Conservation (phyloP, 768 basidiomycete species). For the Gautieria morchelliformis region DNA sequence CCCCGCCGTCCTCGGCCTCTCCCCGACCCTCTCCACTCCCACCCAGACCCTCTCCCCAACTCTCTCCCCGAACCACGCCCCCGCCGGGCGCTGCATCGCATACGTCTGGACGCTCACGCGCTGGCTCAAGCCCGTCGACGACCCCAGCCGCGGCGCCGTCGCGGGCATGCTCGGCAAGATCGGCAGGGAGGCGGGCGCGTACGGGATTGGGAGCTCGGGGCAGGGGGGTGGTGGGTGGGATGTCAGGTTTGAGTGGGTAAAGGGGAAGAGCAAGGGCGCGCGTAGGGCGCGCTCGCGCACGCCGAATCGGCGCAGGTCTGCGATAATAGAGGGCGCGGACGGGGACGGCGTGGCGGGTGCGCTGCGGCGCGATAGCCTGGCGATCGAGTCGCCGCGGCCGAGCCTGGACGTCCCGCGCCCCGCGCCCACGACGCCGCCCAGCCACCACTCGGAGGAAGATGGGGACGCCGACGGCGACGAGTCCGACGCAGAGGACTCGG, state of each 20-base stretch:
- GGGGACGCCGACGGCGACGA: no score
- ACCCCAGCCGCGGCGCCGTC: no score
- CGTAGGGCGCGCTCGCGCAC: constrained; percentile 13
- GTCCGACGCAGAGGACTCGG: constrained; percentile 92
- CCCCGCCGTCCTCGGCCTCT: constrained; percentile 54
- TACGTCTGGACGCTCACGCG: constrained; percentile 71
- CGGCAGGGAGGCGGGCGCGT: not conserved
- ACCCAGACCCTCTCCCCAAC: constrained; percentile 45
- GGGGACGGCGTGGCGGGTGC: no score
- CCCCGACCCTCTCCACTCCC: constrained; percentile 51
- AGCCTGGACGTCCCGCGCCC: not conserved
- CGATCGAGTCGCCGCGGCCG: not conserved
- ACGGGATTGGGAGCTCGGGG: constrained; percentile 3
- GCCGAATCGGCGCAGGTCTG: constrained; percentile 11
- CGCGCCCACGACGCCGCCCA: not conserved
- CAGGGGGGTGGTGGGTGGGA: constrained; percentile 39
- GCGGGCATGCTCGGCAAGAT: constrained; percentile 33
- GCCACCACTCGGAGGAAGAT: constrained; percentile 9
- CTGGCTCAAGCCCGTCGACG: no score
- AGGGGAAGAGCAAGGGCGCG: constrained; percentile 31
- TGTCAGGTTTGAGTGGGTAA: constrained; percentile 73
- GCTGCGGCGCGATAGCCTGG: not conserved
- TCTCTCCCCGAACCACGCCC: constrained; percentile 33
- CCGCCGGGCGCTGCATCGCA: constrained; percentile 30
- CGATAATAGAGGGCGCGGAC: not conserved